Evolutionary conservation across 1,139 yeast species (phyloP), one percentile per base, ranked within the genome.

Genomic region (Candida anutae): DNA sequence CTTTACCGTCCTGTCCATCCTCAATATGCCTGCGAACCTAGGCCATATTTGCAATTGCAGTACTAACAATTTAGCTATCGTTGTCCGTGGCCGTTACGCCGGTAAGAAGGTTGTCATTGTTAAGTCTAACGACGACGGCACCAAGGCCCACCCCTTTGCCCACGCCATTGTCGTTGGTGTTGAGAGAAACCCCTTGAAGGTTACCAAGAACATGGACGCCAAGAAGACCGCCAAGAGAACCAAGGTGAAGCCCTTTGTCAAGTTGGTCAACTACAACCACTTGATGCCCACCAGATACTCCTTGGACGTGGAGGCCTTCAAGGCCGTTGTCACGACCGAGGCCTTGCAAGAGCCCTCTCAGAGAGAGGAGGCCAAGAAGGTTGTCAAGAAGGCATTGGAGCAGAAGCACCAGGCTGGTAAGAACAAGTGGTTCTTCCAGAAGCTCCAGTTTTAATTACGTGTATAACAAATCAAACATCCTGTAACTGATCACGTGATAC

Each of bases 101-200:
- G 99, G 99, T 78, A 90, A 88, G 85, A 93, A 93, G 83, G 98
- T 93, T 52, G 98, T 93, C 67, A 87, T 93, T 67, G 90, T 93
- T 65, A 87, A 85, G 74, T 93, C 96, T 55, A 94, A 84, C 68
- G 98, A 93, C 63, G 97, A 90, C 61, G 99, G 99, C 64, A 77
- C 97, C 74, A 93, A 90, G 76, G 64, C 94, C 45, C 96, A 90
- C 78, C 94, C 94, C 60, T 93, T 88, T 82, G 95, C 96, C 64
- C 98, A 93, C 62, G 98, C 98, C 64, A 77, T 93, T 55, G 98
- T 93, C 58, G 97, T 95, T 51, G 99, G 99, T 79, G 80, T 90
- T 56, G 98, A 93, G 77, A 84, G 96, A 70, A 83, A 83, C 72
- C 99, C 99, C 69, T 74, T 82, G 68, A 88, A 85, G 82, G 94